phyloP scores from a whole-genome alignment of 306 rosid genomes.

The Quercus variabilis region DNA sequence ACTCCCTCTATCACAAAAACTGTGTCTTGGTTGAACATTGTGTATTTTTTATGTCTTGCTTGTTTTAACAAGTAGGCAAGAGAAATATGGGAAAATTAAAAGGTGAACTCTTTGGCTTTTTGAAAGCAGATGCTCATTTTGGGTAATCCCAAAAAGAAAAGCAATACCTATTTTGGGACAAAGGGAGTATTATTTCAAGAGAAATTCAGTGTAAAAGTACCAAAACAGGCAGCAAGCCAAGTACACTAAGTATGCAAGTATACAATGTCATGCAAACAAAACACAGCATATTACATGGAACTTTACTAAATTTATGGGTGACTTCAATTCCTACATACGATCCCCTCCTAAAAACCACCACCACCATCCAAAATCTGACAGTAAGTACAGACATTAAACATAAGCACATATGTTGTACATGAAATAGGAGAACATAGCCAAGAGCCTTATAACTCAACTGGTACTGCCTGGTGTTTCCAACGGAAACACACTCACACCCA shows the following conservation, averaged over 20 bases:
- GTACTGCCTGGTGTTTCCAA: too few relatives aligned
- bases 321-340: conserved; percentile 11
- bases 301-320: conserved; percentile 8
- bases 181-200: not conserved
- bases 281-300: conserved; percentile 4
- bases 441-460: too few relatives aligned
- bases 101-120: not conserved
- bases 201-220: not conserved
- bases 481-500: too few relatives aligned
- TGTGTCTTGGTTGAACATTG: not conserved
- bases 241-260: not conserved
- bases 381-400: not conserved
- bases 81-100: not conserved
- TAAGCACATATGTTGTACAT: not conserved
- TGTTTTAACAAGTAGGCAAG: not conserved
- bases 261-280: not conserved
- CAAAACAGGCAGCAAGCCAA: not conserved
- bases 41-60: not conserved
- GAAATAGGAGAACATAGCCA: conserved; percentile 1
- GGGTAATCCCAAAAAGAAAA: not conserved
- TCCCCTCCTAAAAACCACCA: not conserved
- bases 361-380: conserved; percentile 6
- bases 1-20: not conserved
- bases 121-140: not conserved
- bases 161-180: not conserved